These are phyloP conservation scores for Saccharomycopsis sp. DNA, from an alignment of 805 yeast genomes.

Conservation along the genomic window DNA sequence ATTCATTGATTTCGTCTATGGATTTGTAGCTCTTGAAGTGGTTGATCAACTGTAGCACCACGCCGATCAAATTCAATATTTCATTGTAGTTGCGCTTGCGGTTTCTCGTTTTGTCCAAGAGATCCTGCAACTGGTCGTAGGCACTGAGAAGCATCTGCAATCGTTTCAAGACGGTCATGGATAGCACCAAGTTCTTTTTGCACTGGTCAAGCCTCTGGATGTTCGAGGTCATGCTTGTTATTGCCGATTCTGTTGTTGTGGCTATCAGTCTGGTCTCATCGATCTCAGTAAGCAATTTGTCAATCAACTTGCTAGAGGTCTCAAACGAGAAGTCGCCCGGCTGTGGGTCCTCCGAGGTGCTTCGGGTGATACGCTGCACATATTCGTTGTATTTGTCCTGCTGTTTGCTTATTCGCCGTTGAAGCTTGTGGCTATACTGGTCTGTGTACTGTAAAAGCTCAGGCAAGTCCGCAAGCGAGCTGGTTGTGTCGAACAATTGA, in stretches of 20 bases:
- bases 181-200: conserved; percentile 73
- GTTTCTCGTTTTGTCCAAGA: conserved; percentile 32
- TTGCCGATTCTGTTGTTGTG: conserved; percentile 48
- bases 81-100: conserved; percentile 37
- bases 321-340: conserved; percentile 5
- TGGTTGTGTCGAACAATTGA: conserved; percentile 44
- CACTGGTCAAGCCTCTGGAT: conserved; percentile 75
- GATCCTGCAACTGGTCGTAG: conserved; percentile 47
- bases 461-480: conserved; percentile 45
- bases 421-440: conserved; percentile 44
- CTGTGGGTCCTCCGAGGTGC: conserved; percentile 19
- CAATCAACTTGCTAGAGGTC: conserved; percentile 22
- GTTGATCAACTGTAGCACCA: conserved; percentile 63
- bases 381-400: conserved; percentile 18
- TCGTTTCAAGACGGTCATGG: conserved; percentile 82
- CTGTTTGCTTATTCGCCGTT: conserved; percentile 38
- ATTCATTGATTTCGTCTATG: conserved; percentile 67
- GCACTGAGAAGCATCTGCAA: conserved; percentile 81
- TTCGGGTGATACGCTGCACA: conserved; percentile 13
- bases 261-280: conserved; percentile 44
- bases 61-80: conserved; percentile 55
- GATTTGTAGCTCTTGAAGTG: conserved; percentile 78
- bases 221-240: conserved; percentile 64
- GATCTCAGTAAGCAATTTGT: conserved; percentile 38
- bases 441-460: conserved; percentile 43